Conservation (phyloP, 768 basidiomycete genomes). For the Boletus sensibilis region DNA sequence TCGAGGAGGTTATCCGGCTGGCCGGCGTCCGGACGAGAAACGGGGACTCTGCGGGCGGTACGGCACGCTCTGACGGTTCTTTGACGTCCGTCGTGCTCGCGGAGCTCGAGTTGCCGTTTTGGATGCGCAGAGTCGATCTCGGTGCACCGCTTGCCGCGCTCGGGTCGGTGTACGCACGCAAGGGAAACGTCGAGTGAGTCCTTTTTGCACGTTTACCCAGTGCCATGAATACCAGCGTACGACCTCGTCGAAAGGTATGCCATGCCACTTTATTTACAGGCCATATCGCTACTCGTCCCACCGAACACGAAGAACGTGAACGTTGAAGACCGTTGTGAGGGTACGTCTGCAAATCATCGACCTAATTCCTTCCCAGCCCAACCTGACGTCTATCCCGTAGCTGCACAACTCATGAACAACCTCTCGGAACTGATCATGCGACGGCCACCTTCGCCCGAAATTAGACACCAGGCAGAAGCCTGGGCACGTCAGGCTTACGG, state of each 20-base stretch:
- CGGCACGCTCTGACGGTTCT: neutral
- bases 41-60: neutral
- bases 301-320: constrained; percentile 28
- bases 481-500: constrained; percentile 57
- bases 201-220: neutral
- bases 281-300: constrained; percentile 59
- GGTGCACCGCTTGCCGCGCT: constrained; percentile 69
- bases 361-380: neutral
- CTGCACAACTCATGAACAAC: constrained; percentile 50
- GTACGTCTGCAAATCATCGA: constrained; percentile 31
- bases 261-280: constrained; percentile 62
- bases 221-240: neutral
- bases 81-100: constrained; percentile 36
- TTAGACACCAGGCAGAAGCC: constrained; percentile 49
- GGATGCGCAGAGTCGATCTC: constrained; percentile 59
- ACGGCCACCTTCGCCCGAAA: constrained; percentile 35
- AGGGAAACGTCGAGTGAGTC: constrained; percentile 47
- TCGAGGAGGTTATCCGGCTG: constrained; percentile 42
- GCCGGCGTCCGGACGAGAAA: constrained; percentile 10
- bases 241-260: constrained; percentile 47
- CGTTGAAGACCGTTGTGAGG: constrained; percentile 57
- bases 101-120: constrained; percentile 56
- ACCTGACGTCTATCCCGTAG: constrained; percentile 21
- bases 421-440: constrained; percentile 44
- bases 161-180: constrained; percentile 56